phyloP scores from a whole-genome alignment of 2,329 filamentous ascomycete species.

The Hypomyces perniciosus region DNA sequence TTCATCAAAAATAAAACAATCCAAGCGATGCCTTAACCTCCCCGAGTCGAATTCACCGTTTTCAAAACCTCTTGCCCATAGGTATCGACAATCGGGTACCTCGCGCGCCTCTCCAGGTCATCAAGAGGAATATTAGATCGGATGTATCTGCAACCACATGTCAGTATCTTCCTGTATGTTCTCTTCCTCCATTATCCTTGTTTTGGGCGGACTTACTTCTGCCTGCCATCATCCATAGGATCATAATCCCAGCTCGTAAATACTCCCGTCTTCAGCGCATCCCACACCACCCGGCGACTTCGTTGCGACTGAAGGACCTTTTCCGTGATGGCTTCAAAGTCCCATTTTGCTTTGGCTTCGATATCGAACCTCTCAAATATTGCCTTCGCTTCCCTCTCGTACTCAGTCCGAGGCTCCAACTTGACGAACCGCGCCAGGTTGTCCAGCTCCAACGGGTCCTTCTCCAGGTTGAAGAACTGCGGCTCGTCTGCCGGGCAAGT shows the following conservation, averaged over 20 bases:
- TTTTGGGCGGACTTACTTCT: constrained; percentile 46
- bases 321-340: constrained; percentile 70
- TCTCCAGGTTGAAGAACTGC: constrained; percentile 73
- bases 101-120: constrained; percentile 69
- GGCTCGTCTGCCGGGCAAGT: constrained; percentile 78
- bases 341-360: constrained; percentile 72
- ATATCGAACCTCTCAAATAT: constrained; percentile 61
- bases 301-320: constrained; percentile 74
- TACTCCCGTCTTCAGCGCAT: constrained; percentile 66
- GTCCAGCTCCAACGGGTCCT: constrained; percentile 69
- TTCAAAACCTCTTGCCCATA: constrained; percentile 43
- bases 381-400: constrained; percentile 41
- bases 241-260: constrained; percentile 85
- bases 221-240: constrained; percentile 62
- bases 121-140: constrained; percentile 76
- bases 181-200: constrained; percentile 14
- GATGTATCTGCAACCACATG: constrained; percentile 60
- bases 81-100: constrained; percentile 61
- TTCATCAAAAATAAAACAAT: background rate
- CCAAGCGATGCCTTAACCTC: background rate
- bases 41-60: constrained; percentile 32
- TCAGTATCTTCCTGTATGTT: constrained; percentile 28
- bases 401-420: constrained; percentile 31
- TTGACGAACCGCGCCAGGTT: constrained; percentile 57
- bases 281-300: constrained; percentile 71